A percentile compares a stretch with the other conserved stretches of the same genome.
These are phyloP conservation scores for Lasiosphaeria hispida DNA, from an alignment of 495 filamentous ascomycete species.

Conservation along the genomic window DNA sequence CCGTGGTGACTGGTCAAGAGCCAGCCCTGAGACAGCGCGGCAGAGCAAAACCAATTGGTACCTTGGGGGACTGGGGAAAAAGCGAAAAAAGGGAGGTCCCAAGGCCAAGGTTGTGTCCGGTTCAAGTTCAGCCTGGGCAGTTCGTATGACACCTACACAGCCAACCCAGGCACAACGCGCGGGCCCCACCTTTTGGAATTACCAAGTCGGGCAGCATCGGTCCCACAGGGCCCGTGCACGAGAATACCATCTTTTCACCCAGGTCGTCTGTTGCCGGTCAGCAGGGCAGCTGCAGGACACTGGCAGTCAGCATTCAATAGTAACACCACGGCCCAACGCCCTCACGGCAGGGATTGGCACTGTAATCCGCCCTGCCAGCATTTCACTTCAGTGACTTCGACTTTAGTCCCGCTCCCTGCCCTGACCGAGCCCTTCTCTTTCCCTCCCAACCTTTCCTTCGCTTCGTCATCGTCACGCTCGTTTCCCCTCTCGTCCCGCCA, in stretches of 20 bases:
- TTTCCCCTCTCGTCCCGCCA: not conserved
- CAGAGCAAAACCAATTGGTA: too few species aligned
- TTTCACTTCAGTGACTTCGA: not conserved
- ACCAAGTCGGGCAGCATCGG: not conserved
- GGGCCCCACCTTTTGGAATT: too few species aligned
- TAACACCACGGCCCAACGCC: not conserved
- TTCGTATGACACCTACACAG: not conserved
- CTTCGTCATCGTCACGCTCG: slow-evolving; percentile 4
- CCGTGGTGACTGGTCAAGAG: too few species aligned
- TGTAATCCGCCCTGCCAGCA: not conserved
- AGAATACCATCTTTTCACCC: not conserved
- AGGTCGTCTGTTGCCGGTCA: slow-evolving; percentile 18
- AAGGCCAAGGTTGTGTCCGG: too few species aligned
- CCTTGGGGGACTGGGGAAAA: too few species aligned
- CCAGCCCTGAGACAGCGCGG: too few species aligned
- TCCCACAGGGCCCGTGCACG: not conserved
- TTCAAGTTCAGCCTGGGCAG: not conserved
- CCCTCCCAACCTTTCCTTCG: not conserved
- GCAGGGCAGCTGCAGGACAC: slow-evolving; percentile 13
- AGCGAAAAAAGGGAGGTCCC: too few species aligned
- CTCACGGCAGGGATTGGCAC: too few species aligned
- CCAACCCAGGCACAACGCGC: too few species aligned
- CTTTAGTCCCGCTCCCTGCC: not conserved
- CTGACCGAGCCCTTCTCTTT: not conserved
- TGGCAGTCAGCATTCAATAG: slow-evolving; percentile 11